Conservation (phyloP, 2,329 filamentous ascomycete species). For the Cercospora janseana region DNA sequence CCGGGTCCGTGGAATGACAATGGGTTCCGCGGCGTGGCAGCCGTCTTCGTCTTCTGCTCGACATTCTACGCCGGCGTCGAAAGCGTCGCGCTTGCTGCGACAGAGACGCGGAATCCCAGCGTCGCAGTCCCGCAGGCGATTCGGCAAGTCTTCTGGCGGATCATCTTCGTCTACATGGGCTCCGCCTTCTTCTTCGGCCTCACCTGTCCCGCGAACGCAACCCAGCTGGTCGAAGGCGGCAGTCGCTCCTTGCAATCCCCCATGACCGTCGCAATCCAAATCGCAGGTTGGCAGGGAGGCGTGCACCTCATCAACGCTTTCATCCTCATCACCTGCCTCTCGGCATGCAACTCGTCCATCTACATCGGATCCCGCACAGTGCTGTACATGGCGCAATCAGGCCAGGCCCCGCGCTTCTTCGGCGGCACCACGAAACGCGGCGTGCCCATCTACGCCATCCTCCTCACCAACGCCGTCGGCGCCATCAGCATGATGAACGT, state of each 20-base stretch:
- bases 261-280: conserved; percentile 71
- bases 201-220: conserved; percentile 67
- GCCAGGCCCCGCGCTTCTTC: conserved; percentile 68
- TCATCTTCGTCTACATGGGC: conserved; percentile 63
- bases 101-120: conserved; percentile 52
- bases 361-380: conserved; percentile 75
- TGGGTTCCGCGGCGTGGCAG: conserved; percentile 44
- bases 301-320: conserved; percentile 77
- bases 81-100: conserved; percentile 53
- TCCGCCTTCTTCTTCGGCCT: conserved; percentile 73
- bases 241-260: conserved; percentile 65
- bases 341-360: conserved; percentile 70
- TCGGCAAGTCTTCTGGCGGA: conserved; percentile 36
- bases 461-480: conserved; percentile 69
- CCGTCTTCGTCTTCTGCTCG: conserved; percentile 45
- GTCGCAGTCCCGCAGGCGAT: conserved; percentile 42
- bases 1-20: conserved; percentile 42
- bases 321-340: conserved; percentile 65
- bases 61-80: conserved; percentile 55
- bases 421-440: conserved; percentile 66
- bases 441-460: conserved; percentile 58
- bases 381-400: conserved; percentile 70
- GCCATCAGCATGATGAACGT: conserved; percentile 74
- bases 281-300: conserved; percentile 69
- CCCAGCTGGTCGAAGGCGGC: conserved; percentile 59